These are phyloP conservation scores for Flaveria robusta DNA, from an alignment of 129 eudicot genomes.

Conservation along the genomic window DNA sequence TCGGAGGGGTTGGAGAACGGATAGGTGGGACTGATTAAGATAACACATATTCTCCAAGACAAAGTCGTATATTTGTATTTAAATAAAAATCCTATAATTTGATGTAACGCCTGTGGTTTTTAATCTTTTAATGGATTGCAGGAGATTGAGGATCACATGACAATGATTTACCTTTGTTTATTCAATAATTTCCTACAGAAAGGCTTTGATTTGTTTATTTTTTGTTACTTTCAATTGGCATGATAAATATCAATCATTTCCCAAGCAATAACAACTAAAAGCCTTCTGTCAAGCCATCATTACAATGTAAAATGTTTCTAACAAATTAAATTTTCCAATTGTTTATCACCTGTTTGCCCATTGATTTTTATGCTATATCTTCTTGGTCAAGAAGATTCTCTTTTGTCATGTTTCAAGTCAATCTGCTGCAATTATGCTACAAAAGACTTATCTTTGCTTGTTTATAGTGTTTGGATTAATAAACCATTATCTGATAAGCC, in stretches of 20 bases:
- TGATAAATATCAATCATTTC: slow-evolving; percentile 35
- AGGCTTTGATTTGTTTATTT: slow-evolving; percentile 21
- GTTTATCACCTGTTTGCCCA: slow-evolving; percentile 5
- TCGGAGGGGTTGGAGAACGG: too few species aligned
- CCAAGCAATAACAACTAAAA: slow-evolving; percentile 33
- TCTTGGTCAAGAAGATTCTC: not conserved
- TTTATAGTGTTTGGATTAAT: slow-evolving; percentile 22
- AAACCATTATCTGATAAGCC: slow-evolving; percentile 19
- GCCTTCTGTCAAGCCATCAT: slow-evolving; percentile 36
- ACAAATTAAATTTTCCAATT: not conserved
- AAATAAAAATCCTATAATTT: not conserved
- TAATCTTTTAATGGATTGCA: slow-evolving; percentile 3
- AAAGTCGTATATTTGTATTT: too few species aligned
- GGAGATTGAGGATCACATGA: slow-evolving; percentile 23
- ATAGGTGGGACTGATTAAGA: too few species aligned
- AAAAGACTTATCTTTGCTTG: slow-evolving; percentile 19
- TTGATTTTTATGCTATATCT: not conserved
- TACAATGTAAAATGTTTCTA: slow-evolving; percentile 18
- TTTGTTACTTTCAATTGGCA: slow-evolving; percentile 16
- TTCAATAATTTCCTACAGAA: slow-evolving; percentile 21
- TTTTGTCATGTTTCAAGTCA: slow-evolving; percentile 21
- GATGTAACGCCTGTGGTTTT: slow-evolving; percentile 6
- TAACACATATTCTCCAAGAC: too few species aligned
- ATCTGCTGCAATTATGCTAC: slow-evolving; percentile 8
- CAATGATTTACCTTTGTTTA: slow-evolving; percentile 24